phyloP scores from a whole-genome alignment of 164 flowering plant genomes.

The Chloranthus sessilifolius region DNA sequence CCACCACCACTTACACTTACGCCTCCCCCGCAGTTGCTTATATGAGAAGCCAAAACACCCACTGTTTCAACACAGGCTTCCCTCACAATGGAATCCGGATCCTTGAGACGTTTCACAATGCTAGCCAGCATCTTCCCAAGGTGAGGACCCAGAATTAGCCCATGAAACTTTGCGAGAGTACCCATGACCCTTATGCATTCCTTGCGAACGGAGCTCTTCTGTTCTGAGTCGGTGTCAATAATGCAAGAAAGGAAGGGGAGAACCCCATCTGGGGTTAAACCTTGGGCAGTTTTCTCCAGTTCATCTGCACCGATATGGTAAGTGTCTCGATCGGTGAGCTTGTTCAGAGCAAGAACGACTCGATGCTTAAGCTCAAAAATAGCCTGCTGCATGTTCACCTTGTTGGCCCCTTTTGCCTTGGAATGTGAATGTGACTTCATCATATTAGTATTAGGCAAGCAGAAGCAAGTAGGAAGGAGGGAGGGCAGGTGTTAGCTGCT shows the following conservation, averaged over 20 bases:
- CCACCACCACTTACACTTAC: too few species aligned
- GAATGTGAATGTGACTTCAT: conserved; percentile 38
- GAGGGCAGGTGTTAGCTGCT: too few species aligned
- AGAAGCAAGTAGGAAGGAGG: too few species aligned
- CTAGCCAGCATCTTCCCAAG: conserved; percentile 59
- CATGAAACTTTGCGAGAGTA: conserved; percentile 45
- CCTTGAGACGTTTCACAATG: conserved; percentile 80
- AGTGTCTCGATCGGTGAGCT: conserved; percentile 85
- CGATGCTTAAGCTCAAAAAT: conserved; percentile 64
- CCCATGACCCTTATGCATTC: conserved; percentile 81
- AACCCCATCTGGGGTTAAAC: conserved; percentile 59
- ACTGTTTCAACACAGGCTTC: conserved; percentile 80
- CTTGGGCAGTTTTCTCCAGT: conserved; percentile 60
- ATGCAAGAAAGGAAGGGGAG: conserved; percentile 66
- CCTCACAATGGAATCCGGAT: conserved; percentile 74
- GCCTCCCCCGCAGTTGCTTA: conserved; percentile 31
- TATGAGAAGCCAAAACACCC: conserved; percentile 61
- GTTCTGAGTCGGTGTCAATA: conserved; percentile 66
- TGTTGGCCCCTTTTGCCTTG: conserved; percentile 32
- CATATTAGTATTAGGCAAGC: too few species aligned
- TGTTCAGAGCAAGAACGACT: conserved; percentile 58
- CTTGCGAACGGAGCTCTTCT: conserved; percentile 66
- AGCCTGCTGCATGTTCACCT: conserved; percentile 40
- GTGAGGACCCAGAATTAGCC: conserved; percentile 42
- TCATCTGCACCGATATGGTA: conserved; percentile 71